A percentile compares a stretch with the other conserved stretches of the same genome.
These are phyloP conservation scores for Logfia minima DNA, from an alignment of 129 eudicot species.

Conservation along the genomic window DNA sequence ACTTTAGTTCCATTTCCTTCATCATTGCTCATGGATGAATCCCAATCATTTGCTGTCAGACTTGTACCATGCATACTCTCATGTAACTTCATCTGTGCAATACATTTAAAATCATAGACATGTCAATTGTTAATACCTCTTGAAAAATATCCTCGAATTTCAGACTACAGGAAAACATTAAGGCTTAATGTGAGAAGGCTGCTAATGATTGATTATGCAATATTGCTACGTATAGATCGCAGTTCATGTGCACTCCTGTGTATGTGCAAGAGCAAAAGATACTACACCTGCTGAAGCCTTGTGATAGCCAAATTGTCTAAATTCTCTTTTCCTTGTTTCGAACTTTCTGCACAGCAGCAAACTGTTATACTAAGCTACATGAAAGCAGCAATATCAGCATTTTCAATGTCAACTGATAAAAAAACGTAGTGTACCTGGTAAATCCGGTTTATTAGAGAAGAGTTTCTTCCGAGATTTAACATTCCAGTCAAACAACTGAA, in stretches of 20 bases:
- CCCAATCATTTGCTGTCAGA: conserved; percentile 47
- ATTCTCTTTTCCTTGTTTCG: conserved; percentile 72
- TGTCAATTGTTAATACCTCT: conserved; percentile 14
- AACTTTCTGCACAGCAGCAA: conserved; percentile 45
- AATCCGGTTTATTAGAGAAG: conserved; percentile 72
- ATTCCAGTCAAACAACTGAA: conserved; percentile 96
- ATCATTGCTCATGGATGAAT: conserved; percentile 57
- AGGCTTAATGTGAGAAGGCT: background rate
- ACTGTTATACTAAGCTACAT: background rate
- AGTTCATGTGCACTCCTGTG: background rate
- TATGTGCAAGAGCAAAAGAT: background rate
- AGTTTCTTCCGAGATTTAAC: conserved; percentile 92
- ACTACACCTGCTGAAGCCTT: conserved; percentile 55
- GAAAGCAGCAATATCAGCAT: background rate
- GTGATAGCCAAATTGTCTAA: conserved; percentile 42
- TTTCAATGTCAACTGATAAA: background rate
- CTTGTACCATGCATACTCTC: conserved; percentile 47
- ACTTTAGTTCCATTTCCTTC: conserved; percentile 65
- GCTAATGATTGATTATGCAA: background rate
- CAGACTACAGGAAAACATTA: background rate
- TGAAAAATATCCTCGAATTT: background rate
- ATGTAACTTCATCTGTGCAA: conserved; percentile 49
- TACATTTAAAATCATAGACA: conserved; percentile 21
- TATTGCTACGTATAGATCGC: background rate
- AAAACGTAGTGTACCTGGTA: conserved; percentile 45